phyloP scores from a whole-genome alignment of 441 rosid species.

The Eutrema salsugineum region DNA sequence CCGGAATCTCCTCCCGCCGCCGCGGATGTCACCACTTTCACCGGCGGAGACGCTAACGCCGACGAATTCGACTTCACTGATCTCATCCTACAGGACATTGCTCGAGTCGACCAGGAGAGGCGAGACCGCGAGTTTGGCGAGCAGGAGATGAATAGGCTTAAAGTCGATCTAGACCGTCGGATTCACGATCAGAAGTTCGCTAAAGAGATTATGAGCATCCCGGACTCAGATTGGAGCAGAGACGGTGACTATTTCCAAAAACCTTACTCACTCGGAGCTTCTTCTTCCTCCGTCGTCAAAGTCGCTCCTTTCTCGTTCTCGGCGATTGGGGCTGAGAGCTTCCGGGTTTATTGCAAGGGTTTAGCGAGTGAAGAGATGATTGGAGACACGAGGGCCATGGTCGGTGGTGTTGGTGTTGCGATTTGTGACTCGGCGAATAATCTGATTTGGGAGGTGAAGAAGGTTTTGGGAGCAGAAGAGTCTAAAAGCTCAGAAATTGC shows the following conservation, averaged over 20 bases:
- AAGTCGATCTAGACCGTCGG: conserved; percentile 50
- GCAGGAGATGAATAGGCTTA: conserved; percentile 33
- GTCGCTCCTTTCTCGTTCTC: background rate
- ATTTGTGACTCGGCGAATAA: conserved; percentile 53
- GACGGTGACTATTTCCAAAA: conserved; percentile 49
- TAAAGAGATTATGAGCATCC: conserved; percentile 42
- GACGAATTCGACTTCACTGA: conserved; percentile 26
- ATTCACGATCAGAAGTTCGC: conserved; percentile 69
- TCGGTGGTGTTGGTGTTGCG: conserved; percentile 67
- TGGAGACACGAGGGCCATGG: conserved; percentile 14
- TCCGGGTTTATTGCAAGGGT: conserved; percentile 67
- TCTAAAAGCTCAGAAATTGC: conserved; percentile 40
- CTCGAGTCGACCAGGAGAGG: conserved; percentile 40
- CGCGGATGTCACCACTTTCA: conserved; percentile 38
- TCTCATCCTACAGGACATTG: conserved; percentile 43
- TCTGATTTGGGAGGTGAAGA: conserved; percentile 54
- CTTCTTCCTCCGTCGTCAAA: background rate
- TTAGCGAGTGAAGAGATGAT: conserved; percentile 53
- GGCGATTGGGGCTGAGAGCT: conserved; percentile 14
- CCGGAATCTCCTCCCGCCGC: conserved; percentile 1
- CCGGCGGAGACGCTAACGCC: background rate
- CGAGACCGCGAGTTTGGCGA: conserved; percentile 39
- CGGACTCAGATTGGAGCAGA: conserved; percentile 53
- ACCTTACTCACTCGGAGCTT: conserved; percentile 38
- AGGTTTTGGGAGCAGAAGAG: conserved; percentile 27